A percentile compares a stretch with the other conserved stretches of the same genome.
These are phyloP conservation scores for Candida glaebosa DNA, from an alignment of 805 yeast genomes.

Conservation along the genomic window DNA sequence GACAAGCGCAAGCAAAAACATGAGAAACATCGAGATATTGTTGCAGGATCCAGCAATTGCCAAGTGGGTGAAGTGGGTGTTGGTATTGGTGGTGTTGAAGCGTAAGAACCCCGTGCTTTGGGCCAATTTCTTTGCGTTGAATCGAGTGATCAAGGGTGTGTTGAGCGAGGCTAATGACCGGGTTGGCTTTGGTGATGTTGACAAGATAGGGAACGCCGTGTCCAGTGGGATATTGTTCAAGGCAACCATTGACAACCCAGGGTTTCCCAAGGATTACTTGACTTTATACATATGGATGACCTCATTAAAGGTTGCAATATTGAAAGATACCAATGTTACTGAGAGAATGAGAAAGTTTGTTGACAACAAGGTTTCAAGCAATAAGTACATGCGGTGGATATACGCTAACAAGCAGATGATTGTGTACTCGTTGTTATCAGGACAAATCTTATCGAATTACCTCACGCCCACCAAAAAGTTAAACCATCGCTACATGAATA, in stretches of 20 bases:
- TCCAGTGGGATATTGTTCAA: slow-evolving; percentile 10
- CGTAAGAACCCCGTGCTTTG: slow-evolving; percentile 8
- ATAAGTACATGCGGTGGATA: slow-evolving; percentile 16
- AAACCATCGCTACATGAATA: slow-evolving; percentile 34
- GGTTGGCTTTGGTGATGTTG: neutral
- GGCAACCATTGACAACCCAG: slow-evolving; percentile 22
- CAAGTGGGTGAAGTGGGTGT: slow-evolving; percentile 22
- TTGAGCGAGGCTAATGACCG: slow-evolving; percentile 4
- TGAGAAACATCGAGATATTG: slow-evolving; percentile 3
- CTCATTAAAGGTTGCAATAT: slow-evolving; percentile 13
- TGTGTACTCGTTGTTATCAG: slow-evolving; percentile 34
- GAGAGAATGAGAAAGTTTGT: neutral
- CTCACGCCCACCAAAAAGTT: slow-evolving; percentile 36
- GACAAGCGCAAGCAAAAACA: neutral
- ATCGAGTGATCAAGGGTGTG: slow-evolving; percentile 24
- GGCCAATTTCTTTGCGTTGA: slow-evolving; percentile 28
- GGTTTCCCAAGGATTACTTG: slow-evolving; percentile 37
- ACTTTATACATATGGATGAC: slow-evolving; percentile 30
- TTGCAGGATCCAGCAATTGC: slow-evolving; percentile 3
- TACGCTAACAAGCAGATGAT: slow-evolving; percentile 30
- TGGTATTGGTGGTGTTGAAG: slow-evolving; percentile 20
- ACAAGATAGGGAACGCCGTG: slow-evolving; percentile 8
- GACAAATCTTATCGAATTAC: slow-evolving; percentile 38
- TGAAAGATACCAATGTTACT: slow-evolving; percentile 12
- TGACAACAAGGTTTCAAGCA: slow-evolving; percentile 17